Percentiles rank a stretch among this genome's conserved stretches.
phyloP scores from a whole-genome alignment of 2,329 filamentous ascomycete species.

The Fusarium ramigenum region DNA sequence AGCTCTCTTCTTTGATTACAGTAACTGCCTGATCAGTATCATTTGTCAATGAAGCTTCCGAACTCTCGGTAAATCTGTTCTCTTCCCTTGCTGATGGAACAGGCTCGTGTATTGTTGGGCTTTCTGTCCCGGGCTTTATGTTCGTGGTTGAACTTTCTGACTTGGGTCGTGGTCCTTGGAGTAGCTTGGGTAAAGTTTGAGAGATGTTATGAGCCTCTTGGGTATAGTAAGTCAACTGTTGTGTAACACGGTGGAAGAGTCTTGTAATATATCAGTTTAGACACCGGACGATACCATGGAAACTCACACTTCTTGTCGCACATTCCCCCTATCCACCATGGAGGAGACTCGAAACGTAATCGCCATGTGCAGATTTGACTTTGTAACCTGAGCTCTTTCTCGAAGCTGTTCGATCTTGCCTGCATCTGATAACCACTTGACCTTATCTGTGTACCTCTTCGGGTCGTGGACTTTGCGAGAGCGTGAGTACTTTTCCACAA shows the following conservation, averaged over 20 bases:
- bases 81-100: rapidly evolving
- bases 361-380: background rate
- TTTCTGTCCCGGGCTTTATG: rapidly evolving
- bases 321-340: background rate
- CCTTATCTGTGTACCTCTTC: background rate
- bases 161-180: rapidly evolving
- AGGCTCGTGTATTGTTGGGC: rapidly evolving
- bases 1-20: background rate
- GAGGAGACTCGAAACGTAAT: background rate
- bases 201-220: background rate
- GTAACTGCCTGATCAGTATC: rapidly evolving
- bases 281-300: rapidly evolving
- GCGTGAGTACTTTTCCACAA: background rate
- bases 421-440: constrained; percentile 15
- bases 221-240: background rate
- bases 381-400: constrained; percentile 3
- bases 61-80: rapidly evolving
- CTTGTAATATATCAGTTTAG: background rate
- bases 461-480: background rate
- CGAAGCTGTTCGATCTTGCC: constrained; percentile 7
- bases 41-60: no score
- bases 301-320: constrained; percentile 21
- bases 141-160: rapidly evolving
- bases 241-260: background rate
- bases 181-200: rapidly evolving